Base-by-base conservation (phyloP, 768 basidiomycete genomes). In the Leccinum subtestaceum region DNA sequence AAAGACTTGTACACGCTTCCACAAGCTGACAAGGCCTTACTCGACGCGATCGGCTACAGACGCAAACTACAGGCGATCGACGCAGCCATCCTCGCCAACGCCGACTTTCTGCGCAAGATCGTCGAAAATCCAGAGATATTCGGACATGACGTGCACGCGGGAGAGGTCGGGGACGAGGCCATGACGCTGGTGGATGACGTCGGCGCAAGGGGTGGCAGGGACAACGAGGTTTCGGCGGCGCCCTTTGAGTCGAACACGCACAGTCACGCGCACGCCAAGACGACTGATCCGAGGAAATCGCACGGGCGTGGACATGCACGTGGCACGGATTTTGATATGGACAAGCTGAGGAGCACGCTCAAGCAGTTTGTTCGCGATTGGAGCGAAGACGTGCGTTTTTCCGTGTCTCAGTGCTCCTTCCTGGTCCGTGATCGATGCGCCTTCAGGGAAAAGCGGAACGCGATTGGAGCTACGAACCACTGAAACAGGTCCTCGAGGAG, bases 361-460 rank as follows among this genome's bases (percentile, higher is more conserved):
- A 93, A 96, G 68, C 94, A 96, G 66, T 88, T 96, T 53, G 94
- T 94, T 10, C 81, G 95, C 12, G 95, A 98, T 68, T 98, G 95
- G 95, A 91, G 89, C 60, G 81, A 79, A 62, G 88, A 93, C 78
- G 92, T 93, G 43, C 47, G 74, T 65, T 1, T 58, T 60, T 23
- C 11, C 17, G 19, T 57, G 40, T 31, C 49, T 31, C 11, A 11
- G 15, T 8, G 1, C 46, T 48, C 43, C 5, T 45, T 48, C 17
- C 12, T 32, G 5, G 12, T 55, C 10, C 27, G 4, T 49, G 29
- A 50, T 21, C 31, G 48, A 58, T 56, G 34, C 6, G 23, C 45
- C 6, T 25, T 17, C 62, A 95, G 89, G 95, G 95, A 1, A 79
- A 76, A 62, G 70, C 72, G 1, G 95, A 98, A 70, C 83, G 95